Conservation (phyloP, 352 stramenopile genomes). For the Pythium oligandrum region DNA sequence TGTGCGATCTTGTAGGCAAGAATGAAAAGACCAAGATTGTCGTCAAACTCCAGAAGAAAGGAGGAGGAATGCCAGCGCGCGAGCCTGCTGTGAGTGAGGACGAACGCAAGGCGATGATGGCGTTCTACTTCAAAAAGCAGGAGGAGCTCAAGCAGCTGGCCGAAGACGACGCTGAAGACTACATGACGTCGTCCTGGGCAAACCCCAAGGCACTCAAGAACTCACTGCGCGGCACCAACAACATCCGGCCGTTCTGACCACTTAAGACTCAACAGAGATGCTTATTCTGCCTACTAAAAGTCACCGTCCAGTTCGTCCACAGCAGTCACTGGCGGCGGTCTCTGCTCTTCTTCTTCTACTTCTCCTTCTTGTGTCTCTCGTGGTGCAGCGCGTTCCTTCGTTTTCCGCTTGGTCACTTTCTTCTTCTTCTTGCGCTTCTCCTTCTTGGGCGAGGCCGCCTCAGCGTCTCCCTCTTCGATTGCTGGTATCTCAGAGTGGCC, state of each 20-base stretch:
- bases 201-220: slow-evolving; percentile 93
- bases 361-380: background rate
- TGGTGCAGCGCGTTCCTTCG: background rate
- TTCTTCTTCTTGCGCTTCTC: background rate
- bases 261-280: background rate
- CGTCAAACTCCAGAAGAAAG: slow-evolving; percentile 89
- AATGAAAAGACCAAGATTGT: slow-evolving; percentile 96
- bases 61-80: slow-evolving; percentile 77
- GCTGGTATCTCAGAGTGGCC: too few species aligned
- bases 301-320: slow-evolving; percentile 8
- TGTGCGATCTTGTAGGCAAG: slow-evolving; percentile 89
- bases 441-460: background rate
- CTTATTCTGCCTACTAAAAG: slow-evolving; percentile 9
- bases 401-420: background rate
- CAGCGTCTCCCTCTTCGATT: too few species aligned
- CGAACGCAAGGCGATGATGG: slow-evolving; percentile 97
- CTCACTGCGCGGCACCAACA: slow-evolving; percentile 84
- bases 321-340: background rate
- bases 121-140: slow-evolving; percentile 92
- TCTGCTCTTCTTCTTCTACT: background rate
- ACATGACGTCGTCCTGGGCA: slow-evolving; percentile 92
- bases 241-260: slow-evolving; percentile 77
- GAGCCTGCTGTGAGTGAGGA: slow-evolving; percentile 89
- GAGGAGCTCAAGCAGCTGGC: slow-evolving; percentile 82
- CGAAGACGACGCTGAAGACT: slow-evolving; percentile 93